Evolutionary conservation across 169 alveolate species (phyloP), one percentile per base, ranked within the genome.

Genomic region (Plasmodium cynomolgi): DNA sequence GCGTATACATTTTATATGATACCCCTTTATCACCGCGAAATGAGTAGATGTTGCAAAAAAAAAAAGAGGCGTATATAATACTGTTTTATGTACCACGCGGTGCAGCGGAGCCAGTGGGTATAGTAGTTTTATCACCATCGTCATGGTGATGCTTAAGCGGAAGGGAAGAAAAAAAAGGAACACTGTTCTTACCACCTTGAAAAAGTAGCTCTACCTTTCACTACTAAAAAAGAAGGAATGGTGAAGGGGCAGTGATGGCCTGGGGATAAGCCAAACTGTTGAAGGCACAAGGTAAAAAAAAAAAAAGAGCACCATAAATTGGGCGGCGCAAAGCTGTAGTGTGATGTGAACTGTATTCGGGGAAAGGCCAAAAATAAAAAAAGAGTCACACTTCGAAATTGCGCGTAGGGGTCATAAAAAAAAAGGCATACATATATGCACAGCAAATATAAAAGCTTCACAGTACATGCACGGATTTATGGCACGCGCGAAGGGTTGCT

Each of bases 21-120:
- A 74, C 84, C 84, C 84, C 84, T 77, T 77, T 77, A 77, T 77
- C 84, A 77, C 84, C 58, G 50, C 84, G 58, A 33, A 75, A 77
- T 37, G 31, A 20, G 20, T 13, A n/a, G 33, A 37, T 37, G 26
- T 37, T 17, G 58, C 9, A 3, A 77, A 2, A 77, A 34, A 77
- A 75, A 77, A 77, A 77, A 77, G 11, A 31, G 50, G 2, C 9
- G 26, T 8, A 50, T 50, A 50, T 50, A 15, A 15, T 15, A 15
- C 23, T 15, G 17, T 50, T 15, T 50, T 50, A 3, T 15, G 23
- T 50, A 50, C 9, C 62, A 50, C 23, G 47, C 11, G 82, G 82
- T 74, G 47, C 20, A 31, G 26, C 37, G 37, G 26, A 74, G 26
- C 20, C 20, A 74, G 82, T 17, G 23, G 26, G 23, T 74, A 23